These are phyloP conservation scores for Cercospora nicotianae DNA, from an alignment of 2,329 filamentous ascomycete genomes.

Conservation along the genomic window DNA sequence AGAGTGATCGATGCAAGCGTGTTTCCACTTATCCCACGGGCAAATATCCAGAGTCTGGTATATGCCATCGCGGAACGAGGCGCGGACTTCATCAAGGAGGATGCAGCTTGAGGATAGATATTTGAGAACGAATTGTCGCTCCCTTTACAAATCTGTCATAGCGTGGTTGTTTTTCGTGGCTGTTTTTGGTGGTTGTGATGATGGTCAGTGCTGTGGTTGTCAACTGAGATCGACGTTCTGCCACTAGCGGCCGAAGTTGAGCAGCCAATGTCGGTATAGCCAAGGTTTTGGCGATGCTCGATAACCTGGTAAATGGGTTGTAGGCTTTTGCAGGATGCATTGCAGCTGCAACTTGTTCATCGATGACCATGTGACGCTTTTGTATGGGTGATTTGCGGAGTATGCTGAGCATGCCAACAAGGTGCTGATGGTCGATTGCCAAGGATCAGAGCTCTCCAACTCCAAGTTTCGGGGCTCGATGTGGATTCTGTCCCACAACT, in stretches of 20 bases:
- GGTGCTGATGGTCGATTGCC: background rate
- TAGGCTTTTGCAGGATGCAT: background rate
- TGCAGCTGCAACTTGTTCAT: background rate
- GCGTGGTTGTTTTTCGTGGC: slow-evolving; percentile 13
- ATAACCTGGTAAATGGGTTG: background rate
- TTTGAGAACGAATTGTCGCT: background rate
- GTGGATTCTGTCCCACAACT: background rate
- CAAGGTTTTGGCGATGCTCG: background rate
- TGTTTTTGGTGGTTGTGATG: slow-evolving; percentile 1
- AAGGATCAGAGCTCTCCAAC: background rate
- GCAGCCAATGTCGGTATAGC: slow-evolving; percentile 4
- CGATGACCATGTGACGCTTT: background rate
- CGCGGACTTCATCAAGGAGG: slow-evolving; percentile 19
- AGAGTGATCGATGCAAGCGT: slow-evolving; percentile 31
- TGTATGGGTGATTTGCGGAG: background rate
- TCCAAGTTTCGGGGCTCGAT: background rate
- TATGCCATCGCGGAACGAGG: slow-evolving; percentile 30
- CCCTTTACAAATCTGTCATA: background rate
- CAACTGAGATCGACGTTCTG: slow-evolving; percentile 10
- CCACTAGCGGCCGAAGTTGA: slow-evolving; percentile 11
- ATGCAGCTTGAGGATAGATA: background rate
- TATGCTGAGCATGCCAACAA: background rate
- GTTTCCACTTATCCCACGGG: slow-evolving; percentile 24
- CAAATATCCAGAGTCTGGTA: slow-evolving; percentile 26
- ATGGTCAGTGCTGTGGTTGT: slow-evolving; percentile 15